Evolutionary conservation across 208 protist species (phyloP), one percentile per base, ranked within the genome.

Genomic region (Trypanosoma theileri): DNA sequence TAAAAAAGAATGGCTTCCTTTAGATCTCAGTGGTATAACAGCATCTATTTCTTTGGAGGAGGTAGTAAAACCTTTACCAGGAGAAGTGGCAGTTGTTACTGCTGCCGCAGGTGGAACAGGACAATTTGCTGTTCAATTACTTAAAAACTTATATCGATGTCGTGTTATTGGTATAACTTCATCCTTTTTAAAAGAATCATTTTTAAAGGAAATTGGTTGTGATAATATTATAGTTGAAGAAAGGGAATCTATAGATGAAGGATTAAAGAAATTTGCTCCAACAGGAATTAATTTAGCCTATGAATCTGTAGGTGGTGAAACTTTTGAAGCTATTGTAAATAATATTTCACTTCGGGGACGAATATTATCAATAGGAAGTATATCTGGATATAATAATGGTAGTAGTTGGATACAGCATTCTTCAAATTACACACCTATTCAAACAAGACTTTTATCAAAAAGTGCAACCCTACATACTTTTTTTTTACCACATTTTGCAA

Each of bases 61-160:
- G 11, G 77, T 93, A 28, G 57, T 91, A 44, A 73, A 86, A 61
- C 87, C 89, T 14, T 70, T 85, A 73, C 70, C 60, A 40, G 87
- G 88, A 21, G 92, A 95, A 60, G 70, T 84, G 11, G 89, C 91
- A 16, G 58, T 97, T 13, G 91, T 96, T 51, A 95, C 88, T 45
- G 94, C 94, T 3, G 95, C 95, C 0, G 80, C 87, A 1, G 95
- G 95, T 28, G 95, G 92, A 31, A 97, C 92, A 1, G 95, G 95
- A 11, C 86, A 90, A 40, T 96, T 96, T 62, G 91, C 91, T 8
- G 85, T 91, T 40, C 95, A 98, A 78, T 75, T 97, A 41, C 87
- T 95, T 16, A 86, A 95, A 76, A 60, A 81, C 46, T 62, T 93
- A 24, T 94, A 94, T 56, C 79, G 79, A 17, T 95, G 87, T 66